Conservation (phyloP, 495 filamentous ascomycete genomes). For the Podospora appendiculata region DNA sequence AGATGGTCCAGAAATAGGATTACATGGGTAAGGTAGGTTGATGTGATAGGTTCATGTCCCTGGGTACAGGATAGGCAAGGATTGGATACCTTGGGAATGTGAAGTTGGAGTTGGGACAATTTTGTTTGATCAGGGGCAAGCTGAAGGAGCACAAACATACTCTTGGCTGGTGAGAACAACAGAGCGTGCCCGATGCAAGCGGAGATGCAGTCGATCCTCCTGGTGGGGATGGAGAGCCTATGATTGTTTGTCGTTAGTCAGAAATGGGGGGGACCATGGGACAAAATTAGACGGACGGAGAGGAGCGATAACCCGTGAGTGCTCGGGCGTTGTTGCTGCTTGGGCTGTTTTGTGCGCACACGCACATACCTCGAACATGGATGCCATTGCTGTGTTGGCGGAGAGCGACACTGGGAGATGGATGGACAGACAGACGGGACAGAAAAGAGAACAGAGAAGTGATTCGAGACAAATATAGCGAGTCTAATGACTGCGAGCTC, state of each 20-base stretch:
- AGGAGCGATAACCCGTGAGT: too few relatives aligned
- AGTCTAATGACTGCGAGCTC: too few relatives aligned
- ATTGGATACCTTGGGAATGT: too few relatives aligned
- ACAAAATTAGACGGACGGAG: background rate
- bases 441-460: too few relatives aligned
- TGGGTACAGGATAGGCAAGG: too few relatives aligned
- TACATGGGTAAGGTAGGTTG: too few relatives aligned
- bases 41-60: too few relatives aligned
- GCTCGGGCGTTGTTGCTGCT: background rate
- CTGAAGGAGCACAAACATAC: slow-evolving; percentile 25
- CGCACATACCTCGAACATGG: slow-evolving; percentile 20
- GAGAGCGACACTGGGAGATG: too few relatives aligned
- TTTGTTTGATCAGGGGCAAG: background rate
- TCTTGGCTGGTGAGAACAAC: slow-evolving; percentile 76
- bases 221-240: slow-evolving; percentile 40
- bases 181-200: slow-evolving; percentile 76
- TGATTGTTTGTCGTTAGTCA: background rate
- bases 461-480: too few relatives aligned
- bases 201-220: slow-evolving; percentile 51
- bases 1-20: too few relatives aligned
- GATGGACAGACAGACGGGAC: background rate
- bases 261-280: background rate
- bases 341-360: background rate
- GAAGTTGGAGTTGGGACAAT: too few relatives aligned
- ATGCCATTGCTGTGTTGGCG: slow-evolving; percentile 17